Percentiles rank a stretch among this genome's conserved stretches.
phyloP scores from a whole-genome alignment of 768 basidiomycete species.

The Russula brevipes region DNA sequence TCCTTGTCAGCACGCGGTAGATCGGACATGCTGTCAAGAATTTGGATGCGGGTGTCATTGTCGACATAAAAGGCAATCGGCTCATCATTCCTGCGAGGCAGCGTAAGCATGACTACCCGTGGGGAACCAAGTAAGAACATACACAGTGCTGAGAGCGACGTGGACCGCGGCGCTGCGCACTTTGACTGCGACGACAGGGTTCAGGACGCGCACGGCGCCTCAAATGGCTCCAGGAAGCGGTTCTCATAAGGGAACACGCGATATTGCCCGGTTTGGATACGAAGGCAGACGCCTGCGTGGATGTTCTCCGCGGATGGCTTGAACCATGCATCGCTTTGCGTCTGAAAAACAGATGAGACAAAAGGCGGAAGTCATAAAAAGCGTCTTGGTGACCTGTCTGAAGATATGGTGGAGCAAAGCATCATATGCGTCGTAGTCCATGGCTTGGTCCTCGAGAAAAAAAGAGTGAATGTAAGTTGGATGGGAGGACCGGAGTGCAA shows the following conservation, averaged over 20 bases:
- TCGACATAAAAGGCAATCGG: constrained; percentile 64
- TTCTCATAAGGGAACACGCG: constrained; percentile 86
- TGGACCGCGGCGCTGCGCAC: constrained; percentile 74
- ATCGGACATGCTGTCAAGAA: constrained; percentile 62
- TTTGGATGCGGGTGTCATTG: constrained; percentile 79
- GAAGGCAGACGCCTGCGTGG: constrained; percentile 71
- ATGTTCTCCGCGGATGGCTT: constrained; percentile 80
- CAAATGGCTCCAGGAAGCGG: constrained; percentile 72
- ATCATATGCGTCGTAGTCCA: constrained; percentile 79
- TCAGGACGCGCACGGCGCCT: constrained; percentile 66
- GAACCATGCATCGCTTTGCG: constrained; percentile 81
- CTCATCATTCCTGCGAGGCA: constrained; percentile 46
- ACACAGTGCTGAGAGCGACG: constrained; percentile 69
- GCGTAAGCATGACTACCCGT: neutral
- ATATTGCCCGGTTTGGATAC: constrained; percentile 62
- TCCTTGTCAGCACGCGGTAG: constrained; percentile 82
- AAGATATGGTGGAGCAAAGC: constrained; percentile 78
- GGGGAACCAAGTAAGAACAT: constrained; percentile 29
- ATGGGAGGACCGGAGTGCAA: constrained; percentile 20
- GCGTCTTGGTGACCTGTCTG: constrained; percentile 47
- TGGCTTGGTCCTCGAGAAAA: constrained; percentile 28
- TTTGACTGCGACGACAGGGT: constrained; percentile 83
- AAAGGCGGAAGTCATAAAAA: neutral
- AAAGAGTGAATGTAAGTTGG: constrained; percentile 1
- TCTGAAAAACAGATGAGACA: constrained; percentile 42